Percentiles rank a stretch among this genome's conserved stretches.
These are phyloP conservation scores for Erythrophleum fordii DNA, from an alignment of 306 rosid species.

Conservation along the genomic window DNA sequence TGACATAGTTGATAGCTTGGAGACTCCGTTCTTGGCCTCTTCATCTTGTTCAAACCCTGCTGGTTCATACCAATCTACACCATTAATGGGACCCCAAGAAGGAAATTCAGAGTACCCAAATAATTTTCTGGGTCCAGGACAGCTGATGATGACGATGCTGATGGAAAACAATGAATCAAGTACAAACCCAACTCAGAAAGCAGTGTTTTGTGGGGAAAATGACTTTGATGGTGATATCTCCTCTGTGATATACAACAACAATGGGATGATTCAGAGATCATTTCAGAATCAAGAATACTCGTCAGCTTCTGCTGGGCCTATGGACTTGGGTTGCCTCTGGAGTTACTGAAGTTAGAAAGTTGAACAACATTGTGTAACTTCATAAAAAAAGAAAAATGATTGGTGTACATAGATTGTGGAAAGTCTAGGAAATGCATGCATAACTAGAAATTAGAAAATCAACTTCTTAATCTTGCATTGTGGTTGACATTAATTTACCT, in stretches of 20 bases:
- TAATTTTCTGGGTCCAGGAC: constrained; percentile 41
- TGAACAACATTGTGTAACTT: not conserved
- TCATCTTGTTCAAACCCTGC: constrained; percentile 33
- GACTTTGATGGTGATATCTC: constrained; percentile 52
- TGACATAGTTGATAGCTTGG: constrained; percentile 2
- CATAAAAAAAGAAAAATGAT: not conserved
- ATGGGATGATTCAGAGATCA: constrained; percentile 41
- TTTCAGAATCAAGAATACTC: constrained; percentile 41
- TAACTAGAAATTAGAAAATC: not conserved
- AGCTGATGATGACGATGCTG: constrained; percentile 52
- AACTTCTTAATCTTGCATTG: not conserved
- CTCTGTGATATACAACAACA: constrained; percentile 45
- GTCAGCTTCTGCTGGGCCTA: constrained; percentile 53
- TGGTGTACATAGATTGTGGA: not conserved
- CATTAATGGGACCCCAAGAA: constrained; percentile 6
- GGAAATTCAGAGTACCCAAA: constrained; percentile 41
- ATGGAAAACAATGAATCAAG: constrained; percentile 44
- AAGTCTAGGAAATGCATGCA: not conserved
- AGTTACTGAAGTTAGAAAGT: constrained; percentile 26
- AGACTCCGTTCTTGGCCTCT: not conserved
- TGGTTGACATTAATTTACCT: too few species aligned
- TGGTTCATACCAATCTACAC: constrained; percentile 24
- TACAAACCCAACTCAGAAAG: not conserved
- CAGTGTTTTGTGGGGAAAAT: not conserved
- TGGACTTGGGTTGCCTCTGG: constrained; percentile 60